These are phyloP conservation scores for Caryopteris hybrid DNA, from an alignment of 305 asterid species.

Conservation along the genomic window DNA sequence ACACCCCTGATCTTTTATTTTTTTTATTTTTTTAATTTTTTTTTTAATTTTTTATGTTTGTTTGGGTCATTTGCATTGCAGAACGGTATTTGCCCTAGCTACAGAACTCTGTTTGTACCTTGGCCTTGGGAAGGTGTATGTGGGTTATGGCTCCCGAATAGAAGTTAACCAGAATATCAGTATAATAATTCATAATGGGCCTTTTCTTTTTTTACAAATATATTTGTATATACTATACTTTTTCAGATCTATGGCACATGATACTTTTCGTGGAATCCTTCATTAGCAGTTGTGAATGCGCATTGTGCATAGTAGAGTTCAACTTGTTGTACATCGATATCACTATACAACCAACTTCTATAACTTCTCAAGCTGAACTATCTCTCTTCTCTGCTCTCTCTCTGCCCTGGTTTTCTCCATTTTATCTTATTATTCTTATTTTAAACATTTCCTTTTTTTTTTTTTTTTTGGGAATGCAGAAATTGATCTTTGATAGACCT, in stretches of 20 bases:
- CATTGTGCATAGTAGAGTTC: not conserved
- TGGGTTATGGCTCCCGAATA: not conserved
- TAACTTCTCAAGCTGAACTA: conserved; percentile 1
- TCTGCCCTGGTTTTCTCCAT: not conserved
- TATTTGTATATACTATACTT: too few species aligned
- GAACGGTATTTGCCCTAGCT: not conserved
- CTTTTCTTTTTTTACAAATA: too few species aligned
- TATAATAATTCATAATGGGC: not conserved
- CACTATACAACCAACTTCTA: not conserved
- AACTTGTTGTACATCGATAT: not conserved
- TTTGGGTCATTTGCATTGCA: not conserved
- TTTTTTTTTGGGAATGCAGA: conserved; percentile 38
- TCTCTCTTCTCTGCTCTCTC: conserved; percentile 6
- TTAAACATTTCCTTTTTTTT: not conserved
- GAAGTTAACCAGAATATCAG: not conserved
- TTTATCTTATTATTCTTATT: not conserved
- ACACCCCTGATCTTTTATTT: not conserved
- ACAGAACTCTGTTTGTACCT: not conserved
- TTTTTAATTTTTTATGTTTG: too few species aligned
- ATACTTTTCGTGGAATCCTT: not conserved
- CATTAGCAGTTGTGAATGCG: not conserved
- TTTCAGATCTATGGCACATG: not conserved
- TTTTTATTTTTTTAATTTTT: too few species aligned
- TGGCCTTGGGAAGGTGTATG: not conserved
- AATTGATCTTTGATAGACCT: conserved; percentile 76